Evolutionary conservation across 768 basidiomycete genomes (phyloP), one percentile per base, ranked within the genome.

Genomic region (Macrocybe gigantea): DNA sequence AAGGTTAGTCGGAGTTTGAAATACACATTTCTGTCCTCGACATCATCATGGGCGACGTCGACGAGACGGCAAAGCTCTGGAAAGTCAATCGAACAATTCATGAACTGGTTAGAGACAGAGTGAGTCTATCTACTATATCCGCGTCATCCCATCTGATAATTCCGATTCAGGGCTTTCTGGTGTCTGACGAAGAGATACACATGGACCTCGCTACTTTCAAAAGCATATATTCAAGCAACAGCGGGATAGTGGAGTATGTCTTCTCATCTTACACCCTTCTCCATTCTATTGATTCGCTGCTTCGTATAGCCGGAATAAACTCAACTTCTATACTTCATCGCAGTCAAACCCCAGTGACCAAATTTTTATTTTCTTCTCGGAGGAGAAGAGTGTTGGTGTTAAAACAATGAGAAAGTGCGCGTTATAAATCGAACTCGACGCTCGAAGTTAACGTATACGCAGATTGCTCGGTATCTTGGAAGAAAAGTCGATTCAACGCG

Each of bases 331-430:
- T 66, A 92, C 93, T 8, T 83, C 86, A 54, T 80, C 82, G 11
- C 71, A 72, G 49, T 68, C 72, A 9, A 84, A 88, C 55, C 72
- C 80, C 22, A 65, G 69, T 7, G 85, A 93, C 57, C 86, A 89
- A 64, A 90, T 99, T 58, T 98, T 90, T 57, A 74, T 98, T 13
- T 97, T 89, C 65, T 99, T 95, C 68, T 84, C 92, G n/a, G 93
- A 94, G 40, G 96, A 98, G 67, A 80, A 74, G 64, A 92, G 90
- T 59, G 96, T 98, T 6, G 91, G 93, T 50, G 93, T 98, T 38
- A 95, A 96, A 67, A 92, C 93, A 3, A 97, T 98, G 92, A 76
- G 93, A 71, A 95, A 93, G 95, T 96, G 64, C 47, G 86, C 74
- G 15, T 15, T 33, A 41, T 33, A 22, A 10, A 31, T 37, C 29